Percentiles rank a stretch among this genome's conserved stretches.
phyloP scores from a whole-genome alignment of 345 rosid genomes.

The Linum usitatissimum region DNA sequence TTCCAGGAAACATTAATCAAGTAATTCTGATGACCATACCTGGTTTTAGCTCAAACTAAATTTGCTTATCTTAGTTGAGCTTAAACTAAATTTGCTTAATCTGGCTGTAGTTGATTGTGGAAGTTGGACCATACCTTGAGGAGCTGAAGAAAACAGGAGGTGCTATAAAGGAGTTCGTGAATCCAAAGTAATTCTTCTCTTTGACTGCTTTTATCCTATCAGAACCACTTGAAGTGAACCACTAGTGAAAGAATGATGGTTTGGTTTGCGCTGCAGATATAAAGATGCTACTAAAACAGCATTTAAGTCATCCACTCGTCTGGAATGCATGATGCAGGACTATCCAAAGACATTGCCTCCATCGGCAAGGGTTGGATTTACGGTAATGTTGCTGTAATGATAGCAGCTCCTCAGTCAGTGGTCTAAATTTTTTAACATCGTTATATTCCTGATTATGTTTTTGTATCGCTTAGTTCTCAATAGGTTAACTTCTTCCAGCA shows the following conservation, averaged over 20 bases:
- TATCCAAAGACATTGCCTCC: conserved; percentile 91
- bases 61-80: no score
- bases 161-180: conserved; percentile 90
- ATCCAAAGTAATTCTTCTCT: conserved; percentile 66
- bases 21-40: conserved; percentile 25
- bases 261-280: conserved; percentile 41
- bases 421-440: no score
- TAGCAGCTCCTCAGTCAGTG: no score
- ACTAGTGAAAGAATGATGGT: background rate
- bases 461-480: no score
- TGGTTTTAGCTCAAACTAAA: background rate
- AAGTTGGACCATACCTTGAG: conserved; percentile 69
- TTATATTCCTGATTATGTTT: no score
- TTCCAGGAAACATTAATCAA: conserved; percentile 97
- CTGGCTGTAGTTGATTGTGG: conserved; percentile 62
- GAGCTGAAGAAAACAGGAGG: conserved; percentile 91
- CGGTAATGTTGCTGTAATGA: conserved; percentile 34
- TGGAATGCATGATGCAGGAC: conserved; percentile 99
- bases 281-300: conserved; percentile 84
- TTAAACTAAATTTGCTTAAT: conserved; percentile 1
- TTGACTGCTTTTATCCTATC: conserved; percentile 2
- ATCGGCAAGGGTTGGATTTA: conserved; percentile 78
- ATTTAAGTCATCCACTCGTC: conserved; percentile 82
- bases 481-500: no score
- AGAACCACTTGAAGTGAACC: background rate